phyloP scores from a whole-genome alignment of 2,329 filamentous ascomycete species.

The Ophiostoma ips region DNA sequence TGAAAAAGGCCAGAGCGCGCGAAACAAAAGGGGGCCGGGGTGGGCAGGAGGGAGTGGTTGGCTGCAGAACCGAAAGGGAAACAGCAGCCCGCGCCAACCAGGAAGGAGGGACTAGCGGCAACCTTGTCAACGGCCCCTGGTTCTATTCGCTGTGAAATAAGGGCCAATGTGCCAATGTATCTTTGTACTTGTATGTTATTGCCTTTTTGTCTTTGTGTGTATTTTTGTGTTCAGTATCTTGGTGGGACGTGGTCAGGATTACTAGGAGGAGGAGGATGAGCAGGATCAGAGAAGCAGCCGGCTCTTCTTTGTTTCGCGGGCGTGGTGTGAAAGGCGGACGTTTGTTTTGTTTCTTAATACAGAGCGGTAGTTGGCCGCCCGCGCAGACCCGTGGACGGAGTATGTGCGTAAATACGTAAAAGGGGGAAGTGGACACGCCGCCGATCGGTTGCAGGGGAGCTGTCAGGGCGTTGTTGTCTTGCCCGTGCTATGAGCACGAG shows the following conservation, averaged over 20 bases:
- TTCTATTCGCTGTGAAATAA: conserved; percentile 1
- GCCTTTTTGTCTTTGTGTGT: neutral
- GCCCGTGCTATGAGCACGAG: neutral
- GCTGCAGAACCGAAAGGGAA: conserved; percentile 2
- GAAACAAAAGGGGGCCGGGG: neutral
- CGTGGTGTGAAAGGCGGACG: too few species aligned
- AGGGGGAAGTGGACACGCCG: conserved; percentile 3
- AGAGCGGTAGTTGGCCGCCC: too few species aligned
- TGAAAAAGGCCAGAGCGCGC: neutral
- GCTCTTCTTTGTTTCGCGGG: too few species aligned
- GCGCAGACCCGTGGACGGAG: too few species aligned
- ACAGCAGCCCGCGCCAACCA: neutral
- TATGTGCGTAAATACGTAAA: too few species aligned
- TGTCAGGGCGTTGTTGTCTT: too few species aligned
- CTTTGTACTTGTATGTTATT: neutral
- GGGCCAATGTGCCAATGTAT: too few species aligned
- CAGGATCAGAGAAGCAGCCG: too few species aligned
- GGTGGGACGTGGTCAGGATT: too few species aligned
- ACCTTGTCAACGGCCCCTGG: conserved; percentile 3
- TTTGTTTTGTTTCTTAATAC: too few species aligned
- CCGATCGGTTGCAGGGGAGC: conserved; percentile 6
- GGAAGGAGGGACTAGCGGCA: conserved; percentile 8
- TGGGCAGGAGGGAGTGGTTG: neutral
- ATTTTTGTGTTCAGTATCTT: too few species aligned
- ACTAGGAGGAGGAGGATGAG: too few species aligned